Evolutionary conservation across 768 basidiomycete genomes (phyloP).

Genomic region (Naganishia vaughanmartiniae): DNA sequence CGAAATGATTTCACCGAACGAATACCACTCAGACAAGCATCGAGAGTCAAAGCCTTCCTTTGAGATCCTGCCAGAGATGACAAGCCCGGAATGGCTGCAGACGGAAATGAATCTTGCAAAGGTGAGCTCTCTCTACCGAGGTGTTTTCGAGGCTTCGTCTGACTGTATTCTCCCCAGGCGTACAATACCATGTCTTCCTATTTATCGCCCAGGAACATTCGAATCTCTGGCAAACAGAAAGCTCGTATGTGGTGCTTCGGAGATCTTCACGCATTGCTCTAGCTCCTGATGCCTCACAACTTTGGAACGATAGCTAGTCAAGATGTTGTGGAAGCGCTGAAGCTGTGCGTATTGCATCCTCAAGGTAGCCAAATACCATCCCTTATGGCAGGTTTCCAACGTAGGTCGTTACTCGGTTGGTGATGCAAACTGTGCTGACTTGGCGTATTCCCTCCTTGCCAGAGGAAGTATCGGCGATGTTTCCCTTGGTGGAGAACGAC

Average conservation of each 20-base stretch:
- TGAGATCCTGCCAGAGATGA: not conserved
- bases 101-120: conserved; percentile 7
- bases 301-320: not conserved
- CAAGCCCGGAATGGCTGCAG: conserved; percentile 3
- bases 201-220: conserved; percentile 28
- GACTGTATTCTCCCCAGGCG: not conserved
- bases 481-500: conserved; percentile 41
- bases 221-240: conserved; percentile 18
- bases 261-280: not conserved
- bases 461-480: conserved; percentile 41
- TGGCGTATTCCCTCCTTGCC: not conserved
- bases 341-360: conserved; percentile 1
- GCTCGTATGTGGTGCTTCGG: not conserved
- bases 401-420: conserved; percentile 9
- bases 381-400: conserved; percentile 11
- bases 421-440: not conserved
- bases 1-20: not conserved
- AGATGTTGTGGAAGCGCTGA: conserved; percentile 14
- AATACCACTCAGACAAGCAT: not conserved
- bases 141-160: not conserved
- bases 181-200: conserved; percentile 22
- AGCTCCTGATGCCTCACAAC: too few species aligned
- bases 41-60: not conserved
- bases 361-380: not conserved
- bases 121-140: not conserved